Evolutionary conservation across 1,139 yeast genomes (phyloP), one percentile per base, ranked within the genome.

Genomic region (Wickerhamiella pararugosa): DNA sequence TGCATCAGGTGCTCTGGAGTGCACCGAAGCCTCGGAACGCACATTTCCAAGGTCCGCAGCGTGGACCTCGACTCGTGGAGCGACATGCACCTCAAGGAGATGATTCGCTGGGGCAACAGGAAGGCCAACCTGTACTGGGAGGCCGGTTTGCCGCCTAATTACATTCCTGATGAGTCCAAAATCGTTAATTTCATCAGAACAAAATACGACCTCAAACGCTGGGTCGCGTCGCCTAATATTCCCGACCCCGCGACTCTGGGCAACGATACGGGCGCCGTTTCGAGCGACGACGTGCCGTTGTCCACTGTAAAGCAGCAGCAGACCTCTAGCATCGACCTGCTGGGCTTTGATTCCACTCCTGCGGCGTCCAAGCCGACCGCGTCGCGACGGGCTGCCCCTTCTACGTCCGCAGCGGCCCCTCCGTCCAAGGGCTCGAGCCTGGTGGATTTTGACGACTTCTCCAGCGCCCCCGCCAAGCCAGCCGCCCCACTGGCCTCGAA

Each of bases 21-120:
- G 49, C 98, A 90, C 59, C 71, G 97, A 58, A 75, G 92, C 44
- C 76, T 90, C 79, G 97, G 98, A 2, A 86, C 96, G 0, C 98
- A 90, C 61, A 83, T 87, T 40, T 57, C 65, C 42, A 55, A 63
- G 51, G 65, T 61, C 39, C 51, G 64, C 35, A 80, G 94, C 5
- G 92, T 90, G 38, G 98, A 90, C 64, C 70, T 90, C 56, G 97
- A 90, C 59, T 80, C 93, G 1, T 90, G 98, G 98, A 82, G 93
- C 7, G 94, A 86, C 53, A 94, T 82, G 55, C 96, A 90, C 60
- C 75, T 84, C 34, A 78, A 73, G 48, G 75, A 75, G 52, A 78
- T 90, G 79, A 76, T 84, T 35, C 66, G 73, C 53, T 83, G 94
- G 93, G 95, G 95, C 4, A 90, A 87, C 58, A 70, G 64, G 37